Percentiles rank a stretch among this genome's conserved stretches.
Evolutionary conservation across 2,329 filamentous ascomycete genomes (phyloP).

Genomic region (Alternaria panax): DNA sequence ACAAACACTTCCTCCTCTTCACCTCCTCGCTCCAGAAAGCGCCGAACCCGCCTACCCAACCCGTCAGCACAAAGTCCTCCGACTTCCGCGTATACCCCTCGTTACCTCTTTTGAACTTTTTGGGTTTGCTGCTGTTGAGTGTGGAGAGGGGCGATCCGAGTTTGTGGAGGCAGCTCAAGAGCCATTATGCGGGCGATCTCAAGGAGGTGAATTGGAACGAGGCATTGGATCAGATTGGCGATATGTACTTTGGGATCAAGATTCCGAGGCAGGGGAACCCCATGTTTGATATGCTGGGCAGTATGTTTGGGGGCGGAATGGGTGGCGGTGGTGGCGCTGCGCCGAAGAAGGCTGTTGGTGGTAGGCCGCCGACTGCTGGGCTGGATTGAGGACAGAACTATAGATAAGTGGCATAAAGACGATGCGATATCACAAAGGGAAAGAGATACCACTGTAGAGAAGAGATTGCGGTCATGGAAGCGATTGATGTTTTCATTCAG

Average conservation of each 20-base stretch:
- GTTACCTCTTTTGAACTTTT: conserved; percentile 93
- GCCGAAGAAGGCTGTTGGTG: conserved; percentile 55
- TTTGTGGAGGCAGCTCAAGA: conserved; percentile 80
- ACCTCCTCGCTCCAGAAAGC: conserved; percentile 70
- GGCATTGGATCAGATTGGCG: conserved; percentile 82
- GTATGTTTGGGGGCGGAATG: conserved; percentile 81
- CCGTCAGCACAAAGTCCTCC: conserved; percentile 75
- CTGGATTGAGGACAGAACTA: conserved; percentile 39
- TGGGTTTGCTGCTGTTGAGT: conserved; percentile 82
- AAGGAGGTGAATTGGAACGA: conserved; percentile 82
- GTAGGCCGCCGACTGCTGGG: conserved; percentile 40
- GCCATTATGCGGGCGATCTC: conserved; percentile 81
- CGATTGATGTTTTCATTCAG: conserved; percentile 2
- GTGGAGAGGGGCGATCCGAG: conserved; percentile 81
- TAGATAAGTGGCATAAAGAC: not conserved
- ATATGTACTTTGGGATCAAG: conserved; percentile 96
- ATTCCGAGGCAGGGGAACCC: conserved; percentile 90
- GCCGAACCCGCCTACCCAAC: conserved; percentile 74
- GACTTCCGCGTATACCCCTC: conserved; percentile 87
- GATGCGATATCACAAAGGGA: not conserved
- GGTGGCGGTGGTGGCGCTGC: conserved; percentile 58
- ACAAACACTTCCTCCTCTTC: conserved; percentile 80
- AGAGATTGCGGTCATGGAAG: not conserved
- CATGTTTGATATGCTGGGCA: conserved; percentile 97
- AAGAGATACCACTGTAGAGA: conserved; percentile 12